A percentile compares a stretch with the other conserved stretches of the same genome.
phyloP scores from a whole-genome alignment of 371 early-diverging fungal species.

The Parasitella parasitica region DNA sequence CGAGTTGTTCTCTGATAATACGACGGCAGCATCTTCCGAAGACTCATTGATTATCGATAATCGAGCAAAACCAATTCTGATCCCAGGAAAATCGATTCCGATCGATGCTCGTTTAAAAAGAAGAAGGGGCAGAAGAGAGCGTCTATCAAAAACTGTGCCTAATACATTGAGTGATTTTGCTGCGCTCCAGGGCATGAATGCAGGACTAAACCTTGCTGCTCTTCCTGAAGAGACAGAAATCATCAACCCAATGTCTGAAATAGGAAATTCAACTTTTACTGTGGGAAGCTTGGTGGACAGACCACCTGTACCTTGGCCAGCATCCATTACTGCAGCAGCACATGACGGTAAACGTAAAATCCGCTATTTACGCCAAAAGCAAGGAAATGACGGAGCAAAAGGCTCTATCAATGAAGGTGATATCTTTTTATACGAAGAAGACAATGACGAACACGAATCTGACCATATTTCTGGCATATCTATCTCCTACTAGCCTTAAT shows the following conservation, averaged over 20 bases:
- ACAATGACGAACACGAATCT: not conserved
- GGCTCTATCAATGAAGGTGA: not conserved
- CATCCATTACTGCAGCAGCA: not conserved
- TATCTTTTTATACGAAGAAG: not conserved
- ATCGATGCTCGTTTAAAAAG: not conserved
- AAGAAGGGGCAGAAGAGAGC: not conserved
- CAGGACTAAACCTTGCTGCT: not conserved
- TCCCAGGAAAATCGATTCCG: not conserved
- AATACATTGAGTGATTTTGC: not conserved
- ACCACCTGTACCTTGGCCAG: conserved; percentile 9
- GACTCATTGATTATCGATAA: not conserved
- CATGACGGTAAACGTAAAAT: not conserved
- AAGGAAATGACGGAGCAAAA: not conserved
- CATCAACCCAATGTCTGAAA: not conserved
- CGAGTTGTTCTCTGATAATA: not conserved
- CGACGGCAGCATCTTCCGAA: not conserved
- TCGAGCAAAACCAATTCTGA: not conserved
- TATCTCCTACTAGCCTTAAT: no score
- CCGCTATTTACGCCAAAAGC: not conserved
- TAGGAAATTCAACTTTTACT: not conserved
- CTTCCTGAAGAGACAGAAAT: not conserved
- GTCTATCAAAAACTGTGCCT: not conserved
- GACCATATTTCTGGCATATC: no score
- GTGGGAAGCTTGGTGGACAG: conserved; percentile 9
- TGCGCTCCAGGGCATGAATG: not conserved